These are phyloP conservation scores for Ophiostoma ips DNA, from an alignment of 2,329 filamentous ascomycete species.

Conservation along the genomic window DNA sequence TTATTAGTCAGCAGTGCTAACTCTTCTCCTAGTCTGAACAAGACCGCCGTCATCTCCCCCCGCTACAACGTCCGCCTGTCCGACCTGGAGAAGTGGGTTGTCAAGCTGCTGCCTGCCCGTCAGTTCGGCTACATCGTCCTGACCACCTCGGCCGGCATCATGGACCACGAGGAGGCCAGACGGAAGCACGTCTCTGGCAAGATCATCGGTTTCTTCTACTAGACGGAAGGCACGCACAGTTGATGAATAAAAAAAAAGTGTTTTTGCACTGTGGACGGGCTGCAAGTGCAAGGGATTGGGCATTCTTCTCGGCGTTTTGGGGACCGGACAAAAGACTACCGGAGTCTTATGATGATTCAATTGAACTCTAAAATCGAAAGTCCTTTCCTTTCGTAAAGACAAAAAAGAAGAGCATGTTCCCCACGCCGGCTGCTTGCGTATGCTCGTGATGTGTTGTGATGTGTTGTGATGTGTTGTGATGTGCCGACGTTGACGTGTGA, in stretches of 20 bases:
- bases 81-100: conserved; percentile 99
- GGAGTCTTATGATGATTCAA: conserved; percentile 1
- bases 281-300: conserved; percentile 10
- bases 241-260: neutral
- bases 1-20: too few relatives aligned
- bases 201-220: conserved; percentile 99
- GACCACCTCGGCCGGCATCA: conserved; percentile 97
- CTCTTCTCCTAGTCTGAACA: conserved; percentile 54
- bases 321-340: neutral
- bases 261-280: neutral
- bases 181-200: conserved; percentile 98
- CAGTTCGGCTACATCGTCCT: conserved; percentile 99
- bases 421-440: neutral
- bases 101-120: conserved; percentile 97
- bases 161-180: conserved; percentile 99
- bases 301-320: conserved; percentile 15
- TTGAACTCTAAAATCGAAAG: neutral
- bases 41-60: conserved; percentile 97
- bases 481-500: too few relatives aligned
- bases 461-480: neutral
- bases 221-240: conserved; percentile 21
- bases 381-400: neutral
- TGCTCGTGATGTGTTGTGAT: neutral
- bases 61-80: conserved; percentile 98
- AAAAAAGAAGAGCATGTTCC: neutral